Evolutionary conservation across 164 flowering plant genomes (phyloP).

Genomic region (Cinnamomum micranthum): DNA sequence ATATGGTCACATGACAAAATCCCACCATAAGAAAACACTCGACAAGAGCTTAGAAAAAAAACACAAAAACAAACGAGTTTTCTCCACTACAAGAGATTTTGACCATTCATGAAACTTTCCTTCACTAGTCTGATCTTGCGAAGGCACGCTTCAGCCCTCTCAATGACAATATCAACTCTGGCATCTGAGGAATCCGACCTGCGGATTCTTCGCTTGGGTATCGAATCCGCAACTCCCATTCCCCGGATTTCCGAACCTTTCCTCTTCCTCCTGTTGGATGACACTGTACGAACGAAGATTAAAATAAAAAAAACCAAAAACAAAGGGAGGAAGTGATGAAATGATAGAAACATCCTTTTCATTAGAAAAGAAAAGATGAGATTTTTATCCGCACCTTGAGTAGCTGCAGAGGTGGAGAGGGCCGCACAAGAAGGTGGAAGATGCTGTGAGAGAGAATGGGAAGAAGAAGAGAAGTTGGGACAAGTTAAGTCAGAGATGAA

Average conservation of each 20-base stretch:
- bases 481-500: constrained; percentile 1
- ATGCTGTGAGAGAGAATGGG: background rate
- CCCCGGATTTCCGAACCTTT: background rate
- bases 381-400: constrained; percentile 5
- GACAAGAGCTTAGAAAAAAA: too few relatives aligned
- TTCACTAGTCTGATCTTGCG: constrained; percentile 10
- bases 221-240: background rate
- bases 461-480: background rate
- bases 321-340: background rate
- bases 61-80: background rate
- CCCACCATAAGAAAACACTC: too few relatives aligned
- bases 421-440: background rate
- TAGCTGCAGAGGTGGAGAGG: constrained; percentile 5
- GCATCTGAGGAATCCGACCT: background rate
- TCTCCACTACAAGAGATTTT: background rate
- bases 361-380: background rate
- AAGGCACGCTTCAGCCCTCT: constrained; percentile 17
- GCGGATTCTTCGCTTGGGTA: background rate
- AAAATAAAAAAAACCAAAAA: background rate
- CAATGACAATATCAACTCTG: constrained; percentile 9
- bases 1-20: too few relatives aligned
- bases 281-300: constrained; percentile 2
- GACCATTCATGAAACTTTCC: constrained; percentile 1
- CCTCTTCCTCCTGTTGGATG: constrained; percentile 11
- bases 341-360: background rate